Percentiles rank a stretch among this genome's conserved stretches.
Conservation (phyloP, 352 stramenopile species). For the Phytophthora niederhauseri region DNA sequence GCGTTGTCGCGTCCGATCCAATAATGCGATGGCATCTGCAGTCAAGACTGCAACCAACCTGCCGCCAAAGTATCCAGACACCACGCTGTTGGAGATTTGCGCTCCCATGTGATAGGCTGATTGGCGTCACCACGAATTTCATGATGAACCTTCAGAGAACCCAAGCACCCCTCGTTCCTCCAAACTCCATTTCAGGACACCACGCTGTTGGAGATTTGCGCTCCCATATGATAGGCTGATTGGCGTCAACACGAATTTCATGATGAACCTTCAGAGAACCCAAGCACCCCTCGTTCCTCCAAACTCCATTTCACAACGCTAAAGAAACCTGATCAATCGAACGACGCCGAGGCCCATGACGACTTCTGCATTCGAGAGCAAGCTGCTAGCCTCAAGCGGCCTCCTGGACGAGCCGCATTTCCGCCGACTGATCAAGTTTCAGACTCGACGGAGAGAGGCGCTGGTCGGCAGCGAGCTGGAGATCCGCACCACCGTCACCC, state of each 20-base stretch:
- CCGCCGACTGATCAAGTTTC: conserved; percentile 67
- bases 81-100: conserved; percentile 13
- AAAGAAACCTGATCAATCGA: not conserved
- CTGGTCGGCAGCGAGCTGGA: conserved; percentile 47
- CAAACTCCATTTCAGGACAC: conserved; percentile 18
- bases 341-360: not conserved
- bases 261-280: conserved; percentile 20
- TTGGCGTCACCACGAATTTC: conserved; percentile 26
- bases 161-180: not conserved
- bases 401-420: conserved; percentile 48
- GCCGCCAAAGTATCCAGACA: conserved; percentile 18
- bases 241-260: conserved; percentile 26
- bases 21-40: not conserved
- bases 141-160: conserved; percentile 20
- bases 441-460: conserved; percentile 55
- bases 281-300: not conserved
- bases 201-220: too few species aligned
- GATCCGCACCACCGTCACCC: conserved; percentile 41
- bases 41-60: not conserved
- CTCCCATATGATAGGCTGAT: not conserved
- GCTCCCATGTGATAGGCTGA: too few species aligned
- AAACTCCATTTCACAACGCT: conserved; percentile 16
- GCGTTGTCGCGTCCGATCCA: not conserved
- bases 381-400: conserved; percentile 29
- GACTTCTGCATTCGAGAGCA: conserved; percentile 26